phyloP scores from a whole-genome alignment of 495 filamentous ascomycete species.

The Talaromyces ruber region DNA sequence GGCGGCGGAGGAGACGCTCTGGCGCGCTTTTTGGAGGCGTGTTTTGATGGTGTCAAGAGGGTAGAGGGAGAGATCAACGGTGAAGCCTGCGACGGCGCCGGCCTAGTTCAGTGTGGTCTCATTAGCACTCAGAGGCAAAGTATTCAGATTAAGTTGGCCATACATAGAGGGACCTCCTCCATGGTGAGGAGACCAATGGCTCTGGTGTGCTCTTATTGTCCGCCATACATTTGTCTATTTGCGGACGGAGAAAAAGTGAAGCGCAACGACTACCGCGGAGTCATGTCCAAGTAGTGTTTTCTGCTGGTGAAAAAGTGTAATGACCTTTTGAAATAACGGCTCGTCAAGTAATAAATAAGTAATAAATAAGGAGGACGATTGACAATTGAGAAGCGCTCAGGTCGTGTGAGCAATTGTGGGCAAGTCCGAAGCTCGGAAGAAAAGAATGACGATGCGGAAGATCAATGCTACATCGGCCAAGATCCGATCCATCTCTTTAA shows the following conservation, averaged over 20 bases:
- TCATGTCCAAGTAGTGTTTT: background rate
- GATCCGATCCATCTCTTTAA: background rate
- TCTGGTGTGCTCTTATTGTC: slow-evolving; percentile 8
- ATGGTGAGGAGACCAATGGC: slow-evolving; percentile 32
- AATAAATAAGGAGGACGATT: background rate
- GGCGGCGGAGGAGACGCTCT: slow-evolving; percentile 54
- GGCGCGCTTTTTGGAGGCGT: slow-evolving; percentile 77
- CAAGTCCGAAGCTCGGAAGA: background rate
- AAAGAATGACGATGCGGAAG: background rate
- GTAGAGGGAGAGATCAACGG: slow-evolving; percentile 84
- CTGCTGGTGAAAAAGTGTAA: background rate
- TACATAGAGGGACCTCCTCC: slow-evolving; percentile 40
- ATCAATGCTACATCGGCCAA: background rate
- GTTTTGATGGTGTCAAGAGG: slow-evolving; percentile 90
- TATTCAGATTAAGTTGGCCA: slow-evolving; percentile 1
- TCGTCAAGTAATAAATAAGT: background rate
- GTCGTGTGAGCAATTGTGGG: background rate
- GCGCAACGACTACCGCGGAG: background rate
- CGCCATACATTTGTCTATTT: slow-evolving; percentile 5
- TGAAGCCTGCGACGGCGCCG: slow-evolving; percentile 75
- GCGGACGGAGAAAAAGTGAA: background rate
- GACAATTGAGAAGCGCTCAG: background rate
- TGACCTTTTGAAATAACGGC: background rate
- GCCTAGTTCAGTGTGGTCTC: slow-evolving; percentile 42
- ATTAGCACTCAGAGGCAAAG: background rate